Evolutionary conservation across 192 early-diverging fungal genomes (phyloP).

Genomic region (Podila epigama): DNA sequence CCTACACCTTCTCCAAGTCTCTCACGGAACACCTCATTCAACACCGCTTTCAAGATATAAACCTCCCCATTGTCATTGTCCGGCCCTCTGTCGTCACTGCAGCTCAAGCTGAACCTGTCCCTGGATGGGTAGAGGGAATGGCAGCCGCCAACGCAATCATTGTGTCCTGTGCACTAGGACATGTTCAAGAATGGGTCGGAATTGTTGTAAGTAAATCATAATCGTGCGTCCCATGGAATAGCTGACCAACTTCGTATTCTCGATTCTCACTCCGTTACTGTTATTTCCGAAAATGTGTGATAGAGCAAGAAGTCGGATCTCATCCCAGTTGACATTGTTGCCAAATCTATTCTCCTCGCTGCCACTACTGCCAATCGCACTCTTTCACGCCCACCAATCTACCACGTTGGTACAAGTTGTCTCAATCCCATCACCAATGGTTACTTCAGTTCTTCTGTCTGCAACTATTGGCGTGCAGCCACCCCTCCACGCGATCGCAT

Average conservation of each 20-base stretch:
- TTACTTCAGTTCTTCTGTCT: conserved; percentile 16
- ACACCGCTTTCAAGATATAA: conserved; percentile 38
- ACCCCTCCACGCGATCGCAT: conserved; percentile 19
- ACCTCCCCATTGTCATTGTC: conserved; percentile 38
- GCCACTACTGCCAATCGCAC: conserved; percentile 31
- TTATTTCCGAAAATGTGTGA: not conserved
- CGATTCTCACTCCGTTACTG: not conserved
- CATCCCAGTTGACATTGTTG: conserved; percentile 40
- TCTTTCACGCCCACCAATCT: conserved; percentile 14
- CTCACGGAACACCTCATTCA: conserved; percentile 56
- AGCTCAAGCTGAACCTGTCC: conserved; percentile 23
- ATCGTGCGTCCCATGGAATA: not conserved
- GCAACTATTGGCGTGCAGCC: conserved; percentile 26
- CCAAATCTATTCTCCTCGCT: conserved; percentile 38
- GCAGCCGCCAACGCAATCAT: conserved; percentile 37
- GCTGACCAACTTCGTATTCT: not conserved
- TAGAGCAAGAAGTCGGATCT: conserved; percentile 25
- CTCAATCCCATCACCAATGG: conserved; percentile 41
- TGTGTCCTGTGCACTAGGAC: conserved; percentile 30
- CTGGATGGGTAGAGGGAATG: conserved; percentile 45
- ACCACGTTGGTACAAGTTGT: conserved; percentile 32
- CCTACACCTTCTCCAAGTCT: conserved; percentile 55
- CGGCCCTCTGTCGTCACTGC: conserved; percentile 42
- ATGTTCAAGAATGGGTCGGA: conserved; percentile 47
- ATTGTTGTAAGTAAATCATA: conserved; percentile 2